phyloP scores from a whole-genome alignment of 257 asterid species.

The Solanum neorickii region DNA sequence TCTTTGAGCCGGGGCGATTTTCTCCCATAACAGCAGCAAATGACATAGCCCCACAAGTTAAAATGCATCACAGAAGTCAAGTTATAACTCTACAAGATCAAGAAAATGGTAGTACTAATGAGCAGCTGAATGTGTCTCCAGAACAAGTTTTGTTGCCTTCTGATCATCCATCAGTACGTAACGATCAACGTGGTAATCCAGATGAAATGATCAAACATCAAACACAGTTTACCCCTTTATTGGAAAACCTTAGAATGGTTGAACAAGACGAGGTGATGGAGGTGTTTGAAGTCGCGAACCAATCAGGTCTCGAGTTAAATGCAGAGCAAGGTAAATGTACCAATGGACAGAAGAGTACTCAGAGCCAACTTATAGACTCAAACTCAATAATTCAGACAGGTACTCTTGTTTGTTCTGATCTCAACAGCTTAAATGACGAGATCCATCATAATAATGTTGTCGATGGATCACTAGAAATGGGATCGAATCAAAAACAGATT shows the following conservation, averaged over 20 bases:
- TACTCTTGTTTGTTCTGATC: background rate
- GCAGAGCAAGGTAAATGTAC: slow-evolving; percentile 1
- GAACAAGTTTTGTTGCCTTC: slow-evolving; percentile 16
- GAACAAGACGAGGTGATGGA: slow-evolving; percentile 66
- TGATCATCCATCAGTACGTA: background rate
- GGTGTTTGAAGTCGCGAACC: slow-evolving; percentile 41
- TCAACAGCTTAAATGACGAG: background rate
- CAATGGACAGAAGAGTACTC: background rate
- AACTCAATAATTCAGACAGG: background rate
- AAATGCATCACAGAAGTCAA: background rate
- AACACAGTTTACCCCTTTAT: slow-evolving; percentile 7
- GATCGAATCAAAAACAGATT: background rate
- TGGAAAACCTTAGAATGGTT: slow-evolving; percentile 48
- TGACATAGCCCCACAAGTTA: slow-evolving; percentile 12
- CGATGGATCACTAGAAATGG: slow-evolving; percentile 3
- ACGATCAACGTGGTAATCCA: slow-evolving; percentile 1
- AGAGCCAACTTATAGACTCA: background rate
- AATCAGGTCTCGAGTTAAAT: slow-evolving; percentile 12
- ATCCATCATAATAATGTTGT: background rate
- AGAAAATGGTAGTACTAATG: background rate
- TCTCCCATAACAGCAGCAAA: slow-evolving; percentile 8
- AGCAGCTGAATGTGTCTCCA: background rate
- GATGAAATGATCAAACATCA: slow-evolving; percentile 4
- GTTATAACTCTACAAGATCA: background rate
- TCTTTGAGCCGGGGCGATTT: slow-evolving; percentile 5